These are phyloP conservation scores for Rhododendron kiyosumense DNA, from an alignment of 148 eudicot species.

Conservation along the genomic window DNA sequence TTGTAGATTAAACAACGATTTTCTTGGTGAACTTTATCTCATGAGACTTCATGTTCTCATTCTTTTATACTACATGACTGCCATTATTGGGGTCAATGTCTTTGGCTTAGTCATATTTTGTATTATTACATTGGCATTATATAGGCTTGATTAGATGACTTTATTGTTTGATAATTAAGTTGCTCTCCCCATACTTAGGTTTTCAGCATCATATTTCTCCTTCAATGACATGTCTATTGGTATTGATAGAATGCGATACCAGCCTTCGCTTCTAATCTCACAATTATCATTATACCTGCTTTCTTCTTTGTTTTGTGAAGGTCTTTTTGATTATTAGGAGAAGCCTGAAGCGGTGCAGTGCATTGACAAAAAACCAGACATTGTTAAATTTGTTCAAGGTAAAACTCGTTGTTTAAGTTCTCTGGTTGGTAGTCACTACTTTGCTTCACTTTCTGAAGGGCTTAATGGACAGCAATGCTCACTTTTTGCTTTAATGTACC, in stretches of 20 bases:
- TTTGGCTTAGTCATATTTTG: neutral
- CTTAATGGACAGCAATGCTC: neutral
- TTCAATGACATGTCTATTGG: neutral
- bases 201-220: neutral
- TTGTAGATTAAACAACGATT: neutral
- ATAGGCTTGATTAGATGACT: neutral
- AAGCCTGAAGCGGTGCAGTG: slow-evolving; percentile 94
- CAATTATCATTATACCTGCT: neutral
- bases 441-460: neutral
- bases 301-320: slow-evolving; percentile 34
- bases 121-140: neutral
- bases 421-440: neutral
- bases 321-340: slow-evolving; percentile 87
- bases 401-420: neutral
- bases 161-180: neutral
- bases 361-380: slow-evolving; percentile 91
- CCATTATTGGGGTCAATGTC: too few species aligned
- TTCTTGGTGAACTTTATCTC: neutral
- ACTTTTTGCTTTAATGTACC: neutral
- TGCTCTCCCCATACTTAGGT: neutral
- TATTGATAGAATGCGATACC: neutral
- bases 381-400: slow-evolving; percentile 81
- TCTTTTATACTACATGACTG: neutral
- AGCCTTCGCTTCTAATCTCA: neutral
- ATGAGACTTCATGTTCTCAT: neutral